These are phyloP conservation scores for Phytopythium ostracodes DNA, from an alignment of 352 stramenopile genomes.

Conservation along the genomic window DNA sequence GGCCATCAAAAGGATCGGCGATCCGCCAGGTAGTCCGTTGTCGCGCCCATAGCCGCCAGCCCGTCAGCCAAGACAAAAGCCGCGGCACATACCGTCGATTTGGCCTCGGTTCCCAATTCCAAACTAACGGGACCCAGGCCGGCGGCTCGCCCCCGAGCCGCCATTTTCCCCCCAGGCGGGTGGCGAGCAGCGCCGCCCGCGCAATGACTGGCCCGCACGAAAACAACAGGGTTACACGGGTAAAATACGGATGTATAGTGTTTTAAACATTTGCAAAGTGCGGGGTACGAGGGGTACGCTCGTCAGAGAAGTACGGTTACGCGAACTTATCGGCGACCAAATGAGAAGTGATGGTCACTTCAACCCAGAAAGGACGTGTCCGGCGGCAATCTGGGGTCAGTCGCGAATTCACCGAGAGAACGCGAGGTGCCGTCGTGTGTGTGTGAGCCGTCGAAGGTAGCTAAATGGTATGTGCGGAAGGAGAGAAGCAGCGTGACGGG, in stretches of 20 bases:
- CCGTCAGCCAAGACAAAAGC: not conserved
- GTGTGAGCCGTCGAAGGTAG: not conserved
- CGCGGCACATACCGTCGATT: conserved; percentile 60
- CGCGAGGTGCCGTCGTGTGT: too few relatives aligned
- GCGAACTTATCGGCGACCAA: not conserved
- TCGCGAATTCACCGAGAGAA: too few relatives aligned
- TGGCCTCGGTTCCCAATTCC: conserved; percentile 76
- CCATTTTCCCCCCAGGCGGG: not conserved
- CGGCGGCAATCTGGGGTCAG: too few relatives aligned
- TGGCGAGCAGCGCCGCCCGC: conserved; percentile 10
- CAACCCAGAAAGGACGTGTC: too few relatives aligned
- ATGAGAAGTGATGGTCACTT: not conserved
- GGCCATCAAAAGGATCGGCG: conserved; percentile 20
- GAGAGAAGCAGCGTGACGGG: too few relatives aligned
- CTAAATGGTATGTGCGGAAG: too few relatives aligned
- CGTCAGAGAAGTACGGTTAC: not conserved
- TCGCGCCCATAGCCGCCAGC: not conserved
- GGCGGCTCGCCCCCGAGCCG: not conserved
- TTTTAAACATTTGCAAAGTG: conserved; percentile 1
- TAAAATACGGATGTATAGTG: not conserved
- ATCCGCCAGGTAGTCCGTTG: conserved; percentile 15
- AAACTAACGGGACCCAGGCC: conserved; percentile 36
- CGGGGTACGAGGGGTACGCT: too few relatives aligned
- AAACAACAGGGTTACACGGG: conserved; percentile 1
- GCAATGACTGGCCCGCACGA: conserved; percentile 6